Evolutionary conservation across 306 rosid species (phyloP), one percentile per base, ranked within the genome.

Genomic region (Abrus precatorius): DNA sequence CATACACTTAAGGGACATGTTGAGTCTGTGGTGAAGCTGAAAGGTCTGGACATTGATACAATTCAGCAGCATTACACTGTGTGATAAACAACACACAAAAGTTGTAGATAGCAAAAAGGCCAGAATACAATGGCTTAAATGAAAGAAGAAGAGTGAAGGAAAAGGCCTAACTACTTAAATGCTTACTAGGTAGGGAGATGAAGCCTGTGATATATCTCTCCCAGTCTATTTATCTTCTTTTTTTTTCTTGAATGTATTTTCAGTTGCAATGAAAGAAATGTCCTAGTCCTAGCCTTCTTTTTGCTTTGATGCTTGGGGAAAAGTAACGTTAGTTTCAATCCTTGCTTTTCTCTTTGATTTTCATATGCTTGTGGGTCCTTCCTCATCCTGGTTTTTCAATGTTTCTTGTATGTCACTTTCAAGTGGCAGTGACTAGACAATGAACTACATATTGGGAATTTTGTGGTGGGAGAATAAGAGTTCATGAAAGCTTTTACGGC

Each of bases 1-100:
- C 90, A 81, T 89, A 96, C 99, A 0, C 98, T 96, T 55, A 96
- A 96, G 84, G 99, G 99, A 76, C 99, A 95, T 36, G 99, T 95
- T 5, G 99, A 95, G 85, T 95, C 99, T 4, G 99, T 95, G 80
- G 98, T 89, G 87, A 95, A 95, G 94, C 94, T 95, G 65, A 95
- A 95, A 72, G 99, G 99, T 5, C 70, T 95, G 38, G 99, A 95
- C 88, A 89, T 95, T 65, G 99, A 95, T 30, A 88, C 97, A 30
- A 95, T 89, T 83, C 98, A 96, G 84, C 98, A 96, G 80, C 98
- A 96, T 77, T 96, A 96, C 78, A 96, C 99, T 36, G 98, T 96
- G 82, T 96, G 81, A 95, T 47, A 47, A 40, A 32, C 77, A 71
- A 43, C 60, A 41, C 53, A 49, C 76, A 12, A 80, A 74, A 10